Percentiles rank a stretch among this genome's conserved stretches.
Conservation (phyloP, 169 alveolate species). For the Babesia caballi region DNA sequence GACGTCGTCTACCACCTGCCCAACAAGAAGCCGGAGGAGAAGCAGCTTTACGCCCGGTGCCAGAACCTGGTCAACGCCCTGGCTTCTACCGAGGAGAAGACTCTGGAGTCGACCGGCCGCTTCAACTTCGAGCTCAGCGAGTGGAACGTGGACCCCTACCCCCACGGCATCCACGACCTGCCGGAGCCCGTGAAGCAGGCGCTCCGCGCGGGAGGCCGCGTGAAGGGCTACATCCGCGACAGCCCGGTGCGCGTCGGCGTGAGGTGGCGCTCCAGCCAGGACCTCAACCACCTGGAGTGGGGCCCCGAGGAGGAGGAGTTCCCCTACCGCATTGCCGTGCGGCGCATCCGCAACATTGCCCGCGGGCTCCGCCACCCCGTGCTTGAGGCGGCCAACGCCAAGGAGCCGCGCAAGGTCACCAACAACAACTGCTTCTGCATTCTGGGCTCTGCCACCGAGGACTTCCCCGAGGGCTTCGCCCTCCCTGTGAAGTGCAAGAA, state of each 20-base stretch:
- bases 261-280: constrained; percentile 83
- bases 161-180: constrained; percentile 89
- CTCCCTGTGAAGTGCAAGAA: constrained; percentile 83
- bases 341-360: constrained; percentile 84
- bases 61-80: constrained; percentile 57
- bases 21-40: constrained; percentile 67
- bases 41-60: constrained; percentile 47
- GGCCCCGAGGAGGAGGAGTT: constrained; percentile 76
- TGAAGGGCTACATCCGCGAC: constrained; percentile 68
- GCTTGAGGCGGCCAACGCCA: constrained; percentile 80
- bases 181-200: constrained; percentile 82
- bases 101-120: constrained; percentile 57
- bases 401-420: constrained; percentile 84
- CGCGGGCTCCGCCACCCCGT: constrained; percentile 85
- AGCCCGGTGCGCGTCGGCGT: constrained; percentile 67
- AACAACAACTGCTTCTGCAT: constrained; percentile 78
- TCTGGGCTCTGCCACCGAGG: constrained; percentile 88
- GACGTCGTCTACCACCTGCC: constrained; percentile 50
- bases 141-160: constrained; percentile 90
- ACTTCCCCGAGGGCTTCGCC: constrained; percentile 86
- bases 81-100: constrained; percentile 52
- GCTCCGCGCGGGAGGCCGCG: constrained; percentile 83
- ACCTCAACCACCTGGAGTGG: constrained; percentile 85
- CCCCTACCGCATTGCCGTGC: constrained; percentile 80
- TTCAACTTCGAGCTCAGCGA: constrained; percentile 82